Conservation (phyloP, 129 eudicot species). For the Chrysanthemum makinoi region DNA sequence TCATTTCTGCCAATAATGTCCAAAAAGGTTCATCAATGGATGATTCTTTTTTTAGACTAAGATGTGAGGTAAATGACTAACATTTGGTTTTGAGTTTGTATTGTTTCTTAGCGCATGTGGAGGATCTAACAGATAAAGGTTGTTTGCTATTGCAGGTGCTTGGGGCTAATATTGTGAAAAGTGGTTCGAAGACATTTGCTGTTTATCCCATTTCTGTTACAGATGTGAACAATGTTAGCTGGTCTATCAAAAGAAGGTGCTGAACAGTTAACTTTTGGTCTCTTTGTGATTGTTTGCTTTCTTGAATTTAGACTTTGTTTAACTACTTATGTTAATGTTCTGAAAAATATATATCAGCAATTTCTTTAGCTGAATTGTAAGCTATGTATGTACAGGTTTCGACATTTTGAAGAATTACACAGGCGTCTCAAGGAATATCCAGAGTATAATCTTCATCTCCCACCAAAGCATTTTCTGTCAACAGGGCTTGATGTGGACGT, state of each 20-base stretch:
- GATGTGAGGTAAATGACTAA: slow-evolving; percentile 74
- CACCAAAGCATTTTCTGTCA: slow-evolving; percentile 96
- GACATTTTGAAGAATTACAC: slow-evolving; percentile 96
- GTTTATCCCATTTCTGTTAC: slow-evolving; percentile 88
- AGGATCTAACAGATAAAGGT: neutral
- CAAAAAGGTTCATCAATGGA: slow-evolving; percentile 46
- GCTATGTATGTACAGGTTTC: slow-evolving; percentile 53
- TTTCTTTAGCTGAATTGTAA: slow-evolving; percentile 19
- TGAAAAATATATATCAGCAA: neutral
- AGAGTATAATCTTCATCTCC: slow-evolving; percentile 92
- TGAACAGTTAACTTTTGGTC: neutral
- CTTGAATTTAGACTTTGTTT: slow-evolving; percentile 3
- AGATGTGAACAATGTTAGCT: slow-evolving; percentile 73
- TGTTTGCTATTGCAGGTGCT: slow-evolving; percentile 58
- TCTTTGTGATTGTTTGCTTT: neutral
- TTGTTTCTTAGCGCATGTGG: neutral
- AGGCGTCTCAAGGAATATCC: slow-evolving; percentile 92
- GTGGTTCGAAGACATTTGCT: slow-evolving; percentile 87
- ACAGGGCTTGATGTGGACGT: slow-evolving; percentile 87
- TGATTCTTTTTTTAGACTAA: slow-evolving; percentile 77
- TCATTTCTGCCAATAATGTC: slow-evolving; percentile 39
- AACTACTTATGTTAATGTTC: neutral
- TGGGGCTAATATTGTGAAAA: slow-evolving; percentile 90
- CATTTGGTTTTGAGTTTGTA: neutral
- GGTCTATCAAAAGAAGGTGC: slow-evolving; percentile 99